Evolutionary conservation across 768 basidiomycete species (phyloP), one percentile per base, ranked within the genome.

Genomic region (Myochromella boudieri): DNA sequence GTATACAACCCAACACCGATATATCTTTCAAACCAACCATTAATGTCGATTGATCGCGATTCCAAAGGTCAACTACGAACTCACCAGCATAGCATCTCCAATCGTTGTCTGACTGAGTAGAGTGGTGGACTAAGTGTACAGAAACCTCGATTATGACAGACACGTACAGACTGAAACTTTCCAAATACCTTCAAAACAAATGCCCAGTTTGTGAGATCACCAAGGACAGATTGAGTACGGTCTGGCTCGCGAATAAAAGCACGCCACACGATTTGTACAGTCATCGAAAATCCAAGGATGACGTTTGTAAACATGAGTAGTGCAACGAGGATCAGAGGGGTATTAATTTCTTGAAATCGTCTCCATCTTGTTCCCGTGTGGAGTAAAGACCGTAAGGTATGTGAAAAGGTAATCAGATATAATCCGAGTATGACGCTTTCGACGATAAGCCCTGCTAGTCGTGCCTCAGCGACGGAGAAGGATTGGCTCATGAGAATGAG

Each of bases 61-160:
- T n/a, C n/a, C n/a, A 4, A 32, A 31, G 11, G n/a, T 3, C 18
- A 12, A 15, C 6, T 3, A 10, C 18, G 17, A 31, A 6, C 11
- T 26, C 37, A 55, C 56, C 53, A 58, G 48, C 50, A 58, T 52
- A 2, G 51, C 56, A 36, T 54, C 56, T 2, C 56, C 56, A 7
- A 54, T 44, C 7, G 47, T 45, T 4, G 53, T 53, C 34, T 55
- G 56, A 14, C 44, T 27, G 15, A 52, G 34, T 17, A 55, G 38
- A 6, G 48, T 41, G 5, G 46, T 36, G 3, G 56, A 48, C 56
- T 58, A 41, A 1, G 8, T 14, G n/a, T 24, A 34, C 12, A 14
- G 6, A 33, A 20, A 24, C 22, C 17, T n/a, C 3, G 15, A 20
- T 36, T 15, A 36, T 20, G 4, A 36, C 17, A 36, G 17, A 36